These are phyloP conservation scores for Diplodia intermedia DNA, from an alignment of 2,329 filamentous ascomycete genomes.

Conservation along the genomic window DNA sequence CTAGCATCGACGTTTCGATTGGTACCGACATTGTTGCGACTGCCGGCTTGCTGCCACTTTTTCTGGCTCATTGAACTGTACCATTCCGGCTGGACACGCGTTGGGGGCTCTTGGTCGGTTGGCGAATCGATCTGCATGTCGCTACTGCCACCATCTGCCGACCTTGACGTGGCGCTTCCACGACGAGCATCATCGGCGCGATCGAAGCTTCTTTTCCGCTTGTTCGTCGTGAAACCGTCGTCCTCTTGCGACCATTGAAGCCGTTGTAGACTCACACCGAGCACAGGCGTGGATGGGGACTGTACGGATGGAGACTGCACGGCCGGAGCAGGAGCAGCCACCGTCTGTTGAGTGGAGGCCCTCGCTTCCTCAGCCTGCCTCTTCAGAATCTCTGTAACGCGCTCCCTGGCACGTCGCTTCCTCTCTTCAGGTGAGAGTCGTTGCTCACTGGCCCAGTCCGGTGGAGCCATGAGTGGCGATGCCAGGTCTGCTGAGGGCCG, in stretches of 20 bases:
- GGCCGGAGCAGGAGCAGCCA: background rate
- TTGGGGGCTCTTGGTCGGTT: background rate
- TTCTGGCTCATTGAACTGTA: background rate
- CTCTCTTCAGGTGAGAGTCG: background rate
- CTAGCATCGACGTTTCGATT: constrained; percentile 6
- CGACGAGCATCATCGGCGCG: background rate
- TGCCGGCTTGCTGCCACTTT: background rate
- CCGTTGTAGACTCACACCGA: background rate
- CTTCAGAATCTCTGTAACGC: background rate
- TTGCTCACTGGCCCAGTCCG: constrained; percentile 3
- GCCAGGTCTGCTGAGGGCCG: too few species aligned
- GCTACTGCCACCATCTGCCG: background rate
- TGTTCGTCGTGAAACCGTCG: background rate
- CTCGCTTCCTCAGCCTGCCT: background rate
- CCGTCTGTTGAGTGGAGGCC: too few species aligned
- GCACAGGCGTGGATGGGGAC: background rate
- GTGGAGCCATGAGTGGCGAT: background rate
- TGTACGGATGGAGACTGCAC: background rate
- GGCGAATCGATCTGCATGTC: background rate
- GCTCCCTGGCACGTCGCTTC: background rate
- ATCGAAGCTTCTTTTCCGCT: background rate
- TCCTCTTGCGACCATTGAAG: background rate
- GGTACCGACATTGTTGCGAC: background rate
- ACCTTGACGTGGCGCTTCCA: background rate
- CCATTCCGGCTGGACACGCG: background rate